Base-by-base conservation (phyloP, 768 basidiomycete genomes). In the Multifurca ochricompacta region DNA sequence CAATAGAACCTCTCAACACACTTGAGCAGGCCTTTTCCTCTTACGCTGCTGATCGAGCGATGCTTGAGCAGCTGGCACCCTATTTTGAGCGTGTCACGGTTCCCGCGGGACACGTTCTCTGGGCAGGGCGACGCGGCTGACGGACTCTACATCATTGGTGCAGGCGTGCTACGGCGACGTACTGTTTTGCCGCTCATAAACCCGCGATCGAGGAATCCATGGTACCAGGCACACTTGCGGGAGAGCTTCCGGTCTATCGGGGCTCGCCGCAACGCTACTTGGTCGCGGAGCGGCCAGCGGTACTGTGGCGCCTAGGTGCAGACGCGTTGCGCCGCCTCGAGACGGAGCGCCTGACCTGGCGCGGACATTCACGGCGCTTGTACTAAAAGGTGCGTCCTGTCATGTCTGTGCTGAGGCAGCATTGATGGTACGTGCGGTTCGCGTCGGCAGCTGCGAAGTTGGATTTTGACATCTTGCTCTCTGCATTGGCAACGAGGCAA, bases 171-270 rank as follows among this genome's bases (percentile, higher is more conserved):
- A 30, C 76, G 88, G 95, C 94, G 0, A 77, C 77, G 18, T 98
- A 97, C 69, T 54, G 45, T 41, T 94, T 92, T 65, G 81, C 81
- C 2, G 81, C 81, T 45, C 79, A 87, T 59, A 71, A 78, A 6
- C 77, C 79, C 23, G 66, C 70, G 5, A 81, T 91, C 45, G 85
- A 88, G 63, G 92, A 95, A 70, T 89, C 87, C 2, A 95, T 95
- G 92, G 90, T 94, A 0, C 82, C 91, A 3, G 94, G 93, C 2
- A 91, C 92, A 0, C 71, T 97, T 2, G 91, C 94, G 9, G 95
- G 95, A 0, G 95, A 97, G 69, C 68, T 99, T 85, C 90, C 0
- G 88, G 87, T 34, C 71, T 99, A 11, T 83, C 92, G 8, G 82
- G 81, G 19, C 74, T 85, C 18, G 76, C 81, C 76, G 95, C 44